phyloP scores from a whole-genome alignment of 164 flowering plant species.

The Vitis cinerea region DNA sequence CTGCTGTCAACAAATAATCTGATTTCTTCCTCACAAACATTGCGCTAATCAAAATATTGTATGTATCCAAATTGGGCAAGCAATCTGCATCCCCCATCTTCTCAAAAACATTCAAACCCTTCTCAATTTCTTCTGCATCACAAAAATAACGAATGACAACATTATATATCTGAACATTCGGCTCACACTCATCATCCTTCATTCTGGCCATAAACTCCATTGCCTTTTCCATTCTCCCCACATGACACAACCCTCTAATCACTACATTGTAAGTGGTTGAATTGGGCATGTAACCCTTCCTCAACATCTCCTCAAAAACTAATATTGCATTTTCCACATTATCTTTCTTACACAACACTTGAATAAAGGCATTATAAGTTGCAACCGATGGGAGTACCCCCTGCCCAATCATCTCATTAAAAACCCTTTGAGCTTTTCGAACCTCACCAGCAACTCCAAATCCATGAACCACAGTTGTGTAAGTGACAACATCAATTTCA shows the following conservation, averaged over 20 bases:
- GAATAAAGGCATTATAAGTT: conserved; percentile 87
- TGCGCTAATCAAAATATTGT: conserved; percentile 68
- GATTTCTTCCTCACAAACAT: conserved; percentile 82
- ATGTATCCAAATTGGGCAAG: conserved; percentile 89
- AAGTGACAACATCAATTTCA: conserved; percentile 77
- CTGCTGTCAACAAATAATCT: conserved; percentile 77
- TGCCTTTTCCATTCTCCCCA: conserved; percentile 60
- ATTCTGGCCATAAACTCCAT: conserved; percentile 61
- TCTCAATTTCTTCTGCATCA: conserved; percentile 79
- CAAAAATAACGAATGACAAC: conserved; percentile 71
- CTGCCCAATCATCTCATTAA: conserved; percentile 56
- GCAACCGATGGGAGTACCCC: conserved; percentile 84
- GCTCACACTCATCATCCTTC: conserved; percentile 62
- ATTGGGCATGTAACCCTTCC: conserved; percentile 80
- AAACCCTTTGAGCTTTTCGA: conserved; percentile 59
- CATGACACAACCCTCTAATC: conserved; percentile 83
- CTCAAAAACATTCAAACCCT: conserved; percentile 53
- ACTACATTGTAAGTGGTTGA: conserved; percentile 62
- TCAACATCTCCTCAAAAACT: conserved; percentile 72
- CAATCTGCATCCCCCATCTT: conserved; percentile 62
- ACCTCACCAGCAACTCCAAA: conserved; percentile 76
- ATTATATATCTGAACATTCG: conserved; percentile 79
- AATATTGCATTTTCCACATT: conserved; percentile 64
- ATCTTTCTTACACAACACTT: conserved; percentile 85
- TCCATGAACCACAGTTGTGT: conserved; percentile 88